These are phyloP conservation scores for Xylariaceae sp. DNA, from an alignment of 2,329 filamentous ascomycete species.

Conservation along the genomic window DNA sequence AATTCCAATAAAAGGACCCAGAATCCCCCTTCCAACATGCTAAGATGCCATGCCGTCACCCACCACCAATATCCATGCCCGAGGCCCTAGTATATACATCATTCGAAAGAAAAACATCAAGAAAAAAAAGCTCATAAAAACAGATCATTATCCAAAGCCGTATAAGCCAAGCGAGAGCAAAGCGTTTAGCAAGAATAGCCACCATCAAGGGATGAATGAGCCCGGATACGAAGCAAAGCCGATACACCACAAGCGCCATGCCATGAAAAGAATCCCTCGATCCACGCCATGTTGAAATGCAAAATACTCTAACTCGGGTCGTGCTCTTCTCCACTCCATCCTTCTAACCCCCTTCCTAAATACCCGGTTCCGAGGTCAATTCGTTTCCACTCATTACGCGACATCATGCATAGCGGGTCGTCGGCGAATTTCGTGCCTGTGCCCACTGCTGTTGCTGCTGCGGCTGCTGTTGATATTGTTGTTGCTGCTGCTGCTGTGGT, in stretches of 20 bases:
- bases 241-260: conserved; percentile 17
- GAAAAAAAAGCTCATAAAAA: background rate
- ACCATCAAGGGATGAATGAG: background rate
- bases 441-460: conserved; percentile 14
- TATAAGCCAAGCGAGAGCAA: conserved; percentile 2
- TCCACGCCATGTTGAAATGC: conserved; percentile 12
- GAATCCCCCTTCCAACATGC: background rate
- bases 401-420: conserved; percentile 19
- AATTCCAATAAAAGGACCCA: background rate
- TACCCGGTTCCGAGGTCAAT: conserved; percentile 5
- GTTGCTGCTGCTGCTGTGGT: conserved; percentile 17
- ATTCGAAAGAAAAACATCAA: conserved; percentile 10
- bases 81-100: conserved; percentile 3
- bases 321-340: background rate
- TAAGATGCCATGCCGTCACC: conserved; percentile 6
- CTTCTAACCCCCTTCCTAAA: conserved; percentile 5
- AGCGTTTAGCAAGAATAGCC: conserved; percentile 3
- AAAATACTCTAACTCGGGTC: background rate
- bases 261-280: conserved; percentile 10
- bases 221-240: background rate
- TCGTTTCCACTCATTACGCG: background rate
- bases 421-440: conserved; percentile 4
- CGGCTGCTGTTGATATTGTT: conserved; percentile 15
- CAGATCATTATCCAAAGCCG: conserved; percentile 8
- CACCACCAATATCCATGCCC: background rate